Percentiles rank a stretch among this genome's conserved stretches.
Evolutionary conservation across 306 rosid genomes (phyloP).

Genomic region (Fragaria ananassa): DNA sequence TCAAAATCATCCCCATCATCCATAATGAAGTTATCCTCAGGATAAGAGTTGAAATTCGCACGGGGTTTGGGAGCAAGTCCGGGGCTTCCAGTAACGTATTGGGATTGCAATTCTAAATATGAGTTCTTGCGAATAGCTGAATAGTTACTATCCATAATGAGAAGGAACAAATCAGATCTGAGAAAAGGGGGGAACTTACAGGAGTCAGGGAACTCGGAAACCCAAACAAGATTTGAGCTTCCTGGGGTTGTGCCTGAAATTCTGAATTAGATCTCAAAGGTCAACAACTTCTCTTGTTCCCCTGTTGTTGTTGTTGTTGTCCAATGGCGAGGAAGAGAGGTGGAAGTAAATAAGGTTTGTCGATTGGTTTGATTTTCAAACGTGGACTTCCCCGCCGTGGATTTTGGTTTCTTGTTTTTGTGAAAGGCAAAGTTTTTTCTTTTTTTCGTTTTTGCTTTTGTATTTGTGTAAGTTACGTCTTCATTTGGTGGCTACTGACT

Average conservation of each 20-base stretch:
- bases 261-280: conserved; percentile 50
- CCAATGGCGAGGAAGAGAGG: background rate
- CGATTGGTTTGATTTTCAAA: conserved; percentile 14
- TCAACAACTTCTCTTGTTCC: conserved; percentile 33
- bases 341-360: background rate
- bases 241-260: background rate
- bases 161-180: conserved; percentile 28
- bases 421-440: background rate
- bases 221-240: background rate
- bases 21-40: conserved; percentile 34
- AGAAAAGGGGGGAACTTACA: conserved; percentile 27
- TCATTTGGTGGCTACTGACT: background rate
- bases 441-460: no score
- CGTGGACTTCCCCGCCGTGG: conserved; percentile 22
- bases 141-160: conserved; percentile 47
- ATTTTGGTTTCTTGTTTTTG: background rate
- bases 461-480: background rate
- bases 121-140: conserved; percentile 54
- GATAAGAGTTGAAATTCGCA: conserved; percentile 23
- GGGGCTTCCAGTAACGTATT: conserved; percentile 30
- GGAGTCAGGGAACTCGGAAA: background rate
- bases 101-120: conserved; percentile 65
- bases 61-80: conserved; percentile 6
- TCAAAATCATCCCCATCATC: conserved; percentile 33
- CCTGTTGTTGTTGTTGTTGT: background rate